Evolutionary conservation across 495 filamentous ascomycete species (phyloP), one percentile per base, ranked within the genome.

Genomic region (Glarea lozoyensis): DNA sequence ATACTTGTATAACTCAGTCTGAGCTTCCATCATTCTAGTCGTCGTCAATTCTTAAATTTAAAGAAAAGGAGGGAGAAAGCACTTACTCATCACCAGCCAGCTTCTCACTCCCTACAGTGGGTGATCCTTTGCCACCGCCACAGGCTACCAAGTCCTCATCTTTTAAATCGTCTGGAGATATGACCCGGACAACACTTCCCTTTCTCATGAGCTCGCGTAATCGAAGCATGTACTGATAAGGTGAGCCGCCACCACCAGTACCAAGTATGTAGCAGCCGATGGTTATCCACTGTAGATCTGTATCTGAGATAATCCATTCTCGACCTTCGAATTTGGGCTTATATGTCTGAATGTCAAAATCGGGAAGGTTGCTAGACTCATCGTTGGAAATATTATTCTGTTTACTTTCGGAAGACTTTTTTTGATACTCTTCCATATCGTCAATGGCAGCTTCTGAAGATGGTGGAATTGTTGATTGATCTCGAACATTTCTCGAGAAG

Each of bases 231-330:
- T 62, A 54, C 3, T 64, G 50, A 37, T 70, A 72, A 9, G 71
- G 71, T 9, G 60, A 67, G 3, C 72, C 71, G 10, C 78, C 77
- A 0, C 77, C 77, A 6, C 75, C 78, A 1, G 70, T 75, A 4
- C 77, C 78, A 4, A 82, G 70, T 38, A 82, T 70, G 48, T 77
- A 75, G 52, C 74, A 79, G 1, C 78, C 77, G 9, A 60, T 67
- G 0, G 70, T 62, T 24, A 82, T 75, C 60, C 68, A 82, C 10
- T 56, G 23, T 1, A 80, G 59, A 54, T 82, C 77, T 1, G 64
- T 76, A 27, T 72, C 60, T 39, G 59, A 60, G 48, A 79, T 49
- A 54, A 69, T 61, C 76, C 74, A 79, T 30, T 72, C 57, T 17
- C 68, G 67, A 24, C 67, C 59, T 31, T n/a, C n/a, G n/a, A n/a